phyloP scores from a whole-genome alignment of 2,329 filamentous ascomycete genomes.

The Paramyrothecium roridum region DNA sequence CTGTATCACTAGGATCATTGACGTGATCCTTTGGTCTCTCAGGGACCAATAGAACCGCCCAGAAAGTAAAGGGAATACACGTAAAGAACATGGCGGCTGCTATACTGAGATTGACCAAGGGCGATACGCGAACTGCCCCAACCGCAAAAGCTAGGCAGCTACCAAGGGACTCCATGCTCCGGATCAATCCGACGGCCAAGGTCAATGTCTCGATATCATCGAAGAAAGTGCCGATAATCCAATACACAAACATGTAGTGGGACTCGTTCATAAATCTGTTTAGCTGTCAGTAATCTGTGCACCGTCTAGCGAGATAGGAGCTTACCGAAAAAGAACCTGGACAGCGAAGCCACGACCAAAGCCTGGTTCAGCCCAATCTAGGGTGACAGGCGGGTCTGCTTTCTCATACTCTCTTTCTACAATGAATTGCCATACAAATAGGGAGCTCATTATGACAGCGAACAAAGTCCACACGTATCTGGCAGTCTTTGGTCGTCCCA shows the following conservation, averaged over 20 bases:
- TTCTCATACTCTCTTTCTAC: constrained; percentile 43
- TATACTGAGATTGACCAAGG: constrained; percentile 45
- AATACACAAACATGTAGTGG: constrained; percentile 50
- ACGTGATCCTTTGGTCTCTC: constrained; percentile 17
- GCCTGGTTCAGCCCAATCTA: constrained; percentile 41
- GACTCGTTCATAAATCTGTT: constrained; percentile 45
- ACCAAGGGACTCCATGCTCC: constrained; percentile 46
- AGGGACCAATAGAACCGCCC: constrained; percentile 32
- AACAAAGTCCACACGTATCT: constrained; percentile 39
- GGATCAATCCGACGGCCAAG: constrained; percentile 42
- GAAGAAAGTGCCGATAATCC: constrained; percentile 47
- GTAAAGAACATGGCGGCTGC: constrained; percentile 45
- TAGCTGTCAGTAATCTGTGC: not conserved
- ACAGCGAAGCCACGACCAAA: constrained; percentile 45
- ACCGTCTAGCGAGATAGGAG: not conserved
- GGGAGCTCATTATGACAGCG: constrained; percentile 34
- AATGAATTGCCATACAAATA: constrained; percentile 45
- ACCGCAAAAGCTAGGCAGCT: constrained; percentile 44
- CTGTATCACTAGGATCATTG: constrained; percentile 1
- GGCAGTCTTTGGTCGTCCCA: constrained; percentile 38
- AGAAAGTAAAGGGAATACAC: constrained; percentile 31
- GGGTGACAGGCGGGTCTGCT: constrained; percentile 30
- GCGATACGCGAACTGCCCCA: constrained; percentile 39
- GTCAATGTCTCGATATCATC: constrained; percentile 49
- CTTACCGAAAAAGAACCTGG: constrained; percentile 42